Percentiles rank a stretch among this genome's conserved stretches.
phyloP scores from a whole-genome alignment of 2,329 filamentous ascomycete genomes.

The Thelonectria discophora region DNA sequence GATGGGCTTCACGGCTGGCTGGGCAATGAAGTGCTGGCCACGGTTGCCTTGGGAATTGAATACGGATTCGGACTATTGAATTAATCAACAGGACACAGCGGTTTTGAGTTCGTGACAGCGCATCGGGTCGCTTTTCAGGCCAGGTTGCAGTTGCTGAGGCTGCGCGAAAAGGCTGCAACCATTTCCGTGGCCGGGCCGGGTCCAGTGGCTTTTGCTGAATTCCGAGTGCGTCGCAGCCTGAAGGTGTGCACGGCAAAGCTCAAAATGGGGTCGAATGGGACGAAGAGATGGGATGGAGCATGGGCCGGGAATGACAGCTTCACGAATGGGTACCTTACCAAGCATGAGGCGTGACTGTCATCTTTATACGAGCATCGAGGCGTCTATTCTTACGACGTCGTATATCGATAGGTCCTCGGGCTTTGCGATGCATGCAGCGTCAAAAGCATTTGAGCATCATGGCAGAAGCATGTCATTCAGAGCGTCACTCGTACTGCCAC shows the following conservation, averaged over 20 bases:
- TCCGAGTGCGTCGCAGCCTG: no score
- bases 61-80: not conserved
- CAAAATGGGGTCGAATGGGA: not conserved
- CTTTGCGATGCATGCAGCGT: no score
- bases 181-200: conserved; percentile 8
- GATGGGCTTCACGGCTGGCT: conserved; percentile 7
- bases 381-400: no score
- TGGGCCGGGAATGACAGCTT: not conserved
- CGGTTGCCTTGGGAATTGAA: conserved; percentile 7
- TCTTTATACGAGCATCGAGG: no score
- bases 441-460: no score
- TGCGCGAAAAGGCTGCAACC: not conserved
- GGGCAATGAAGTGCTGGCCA: not conserved
- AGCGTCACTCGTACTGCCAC: no score
- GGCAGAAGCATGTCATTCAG: no score
- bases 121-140: not conserved
- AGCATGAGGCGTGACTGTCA: no score
- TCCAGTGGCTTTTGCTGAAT: conserved; percentile 8
- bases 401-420: no score
- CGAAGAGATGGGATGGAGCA: not conserved
- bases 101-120: not conserved
- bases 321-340: conserved; percentile 10
- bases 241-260: not conserved
- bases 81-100: not conserved
- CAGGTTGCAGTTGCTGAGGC: no score